Evolutionary conservation across 495 filamentous ascomycete genomes (phyloP).

Genomic region (Hyphodiscus hymeniophilus): DNA sequence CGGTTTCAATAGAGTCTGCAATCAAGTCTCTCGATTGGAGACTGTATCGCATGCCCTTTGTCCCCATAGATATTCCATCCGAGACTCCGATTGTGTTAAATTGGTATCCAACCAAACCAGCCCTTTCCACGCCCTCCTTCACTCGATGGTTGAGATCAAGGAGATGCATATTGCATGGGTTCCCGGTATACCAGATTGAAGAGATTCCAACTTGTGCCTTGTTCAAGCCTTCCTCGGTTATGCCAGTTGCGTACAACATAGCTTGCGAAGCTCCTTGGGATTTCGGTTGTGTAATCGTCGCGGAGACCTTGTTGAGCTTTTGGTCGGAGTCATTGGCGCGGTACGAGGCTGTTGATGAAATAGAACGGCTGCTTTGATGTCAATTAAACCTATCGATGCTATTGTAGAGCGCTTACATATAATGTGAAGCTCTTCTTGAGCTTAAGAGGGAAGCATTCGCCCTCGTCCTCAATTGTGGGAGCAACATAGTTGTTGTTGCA

Average conservation of each 20-base stretch:
- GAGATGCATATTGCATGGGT: conserved; percentile 99
- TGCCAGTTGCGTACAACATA: conserved; percentile 93
- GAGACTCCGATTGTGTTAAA: conserved; percentile 98
- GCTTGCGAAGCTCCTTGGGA: conserved; percentile 97
- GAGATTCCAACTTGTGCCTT: conserved; percentile 97
- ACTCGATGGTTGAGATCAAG: conserved; percentile 78
- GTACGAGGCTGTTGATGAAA: conserved; percentile 39
- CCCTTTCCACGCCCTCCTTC: conserved; percentile 73
- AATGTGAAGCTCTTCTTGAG: conserved; percentile 16
- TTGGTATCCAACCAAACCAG: conserved; percentile 75
- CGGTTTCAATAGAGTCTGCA: conserved; percentile 95
- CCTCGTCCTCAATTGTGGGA: conserved; percentile 17
- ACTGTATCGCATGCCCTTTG: conserved; percentile 85
- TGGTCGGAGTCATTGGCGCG: conserved; percentile 30
- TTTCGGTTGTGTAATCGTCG: conserved; percentile 84
- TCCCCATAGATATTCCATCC: conserved; percentile 77
- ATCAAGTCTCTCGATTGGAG: conserved; percentile 93
- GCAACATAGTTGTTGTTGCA: conserved; percentile 3
- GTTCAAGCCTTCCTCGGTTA: conserved; percentile 75
- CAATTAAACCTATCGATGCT: background rate
- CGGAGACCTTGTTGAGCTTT: conserved; percentile 73
- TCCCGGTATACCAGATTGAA: conserved; percentile 82
- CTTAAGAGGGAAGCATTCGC: conserved; percentile 11
- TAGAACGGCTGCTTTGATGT: conserved; percentile 30
- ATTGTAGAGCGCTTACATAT: conserved; percentile 13